A percentile compares a stretch with the other conserved stretches of the same genome.
phyloP scores from a whole-genome alignment of 2,329 filamentous ascomycete species.

The Phyllosticta capitalensis region DNA sequence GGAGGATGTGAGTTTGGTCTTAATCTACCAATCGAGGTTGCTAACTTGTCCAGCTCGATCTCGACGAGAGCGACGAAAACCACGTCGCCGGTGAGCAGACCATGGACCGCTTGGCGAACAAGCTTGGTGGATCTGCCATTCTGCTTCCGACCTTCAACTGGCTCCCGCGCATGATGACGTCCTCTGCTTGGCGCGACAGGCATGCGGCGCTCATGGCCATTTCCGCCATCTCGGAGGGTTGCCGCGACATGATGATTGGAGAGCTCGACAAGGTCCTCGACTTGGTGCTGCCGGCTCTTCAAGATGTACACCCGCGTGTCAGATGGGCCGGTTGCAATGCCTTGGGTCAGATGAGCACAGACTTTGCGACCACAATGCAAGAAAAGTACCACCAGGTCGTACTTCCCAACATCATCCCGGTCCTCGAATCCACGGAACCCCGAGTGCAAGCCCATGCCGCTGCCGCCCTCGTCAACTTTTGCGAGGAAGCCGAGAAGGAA shows the following conservation, averaged over 20 bases:
- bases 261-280: slow-evolving; percentile 91
- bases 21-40: background rate
- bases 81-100: slow-evolving; percentile 97
- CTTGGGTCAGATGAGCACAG: slow-evolving; percentile 98
- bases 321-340: slow-evolving; percentile 97
- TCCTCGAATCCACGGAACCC: slow-evolving; percentile 79
- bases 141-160: slow-evolving; percentile 90
- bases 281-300: slow-evolving; percentile 83
- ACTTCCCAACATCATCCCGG: slow-evolving; percentile 83
- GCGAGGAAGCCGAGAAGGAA: slow-evolving; percentile 90
- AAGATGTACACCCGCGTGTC: slow-evolving; percentile 85
- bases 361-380: slow-evolving; percentile 97
- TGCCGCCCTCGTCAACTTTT: slow-evolving; percentile 97
- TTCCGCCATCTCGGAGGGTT: slow-evolving; percentile 95
- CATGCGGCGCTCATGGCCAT: slow-evolving; percentile 98
- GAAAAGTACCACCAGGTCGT: slow-evolving; percentile 85
- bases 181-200: slow-evolving; percentile 85
- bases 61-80: slow-evolving; percentile 93
- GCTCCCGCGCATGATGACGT: slow-evolving; percentile 96
- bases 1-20: slow-evolving; percentile 61
- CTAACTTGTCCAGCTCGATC: slow-evolving; percentile 57
- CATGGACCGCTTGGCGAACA: slow-evolving; percentile 96
- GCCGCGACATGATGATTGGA: slow-evolving; percentile 87
- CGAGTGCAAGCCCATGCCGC: slow-evolving; percentile 93
- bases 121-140: slow-evolving; percentile 88